These are phyloP conservation scores for Pichia sp. DNA, from an alignment of 1,139 yeast species.

Conservation along the genomic window DNA sequence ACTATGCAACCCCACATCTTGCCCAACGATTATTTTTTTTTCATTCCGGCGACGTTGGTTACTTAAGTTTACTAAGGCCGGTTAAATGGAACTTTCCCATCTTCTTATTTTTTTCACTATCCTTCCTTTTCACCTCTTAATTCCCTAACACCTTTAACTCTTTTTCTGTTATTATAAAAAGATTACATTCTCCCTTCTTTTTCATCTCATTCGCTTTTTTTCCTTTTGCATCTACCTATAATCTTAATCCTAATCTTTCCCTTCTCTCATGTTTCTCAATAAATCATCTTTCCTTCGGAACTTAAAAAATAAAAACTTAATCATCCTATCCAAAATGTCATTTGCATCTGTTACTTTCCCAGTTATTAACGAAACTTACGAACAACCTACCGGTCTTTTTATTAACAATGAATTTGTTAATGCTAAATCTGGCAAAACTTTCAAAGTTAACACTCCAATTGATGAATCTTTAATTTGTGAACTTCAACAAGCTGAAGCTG, in stretches of 20 bases:
- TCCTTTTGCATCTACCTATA: too few species aligned
- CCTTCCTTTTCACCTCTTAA: too few species aligned
- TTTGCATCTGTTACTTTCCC: slow-evolving; percentile 18
- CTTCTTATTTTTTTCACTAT: too few species aligned
- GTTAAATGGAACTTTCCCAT: too few species aligned
- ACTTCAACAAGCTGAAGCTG: slow-evolving; percentile 49
- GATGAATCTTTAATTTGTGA: slow-evolving; percentile 52
- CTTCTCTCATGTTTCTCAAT: not conserved
- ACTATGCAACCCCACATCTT: too few species aligned
- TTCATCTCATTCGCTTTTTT: too few species aligned
- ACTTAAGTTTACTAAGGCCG: too few species aligned
- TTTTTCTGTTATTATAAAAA: too few species aligned
- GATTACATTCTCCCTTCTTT: too few species aligned
- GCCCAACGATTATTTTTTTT: too few species aligned
- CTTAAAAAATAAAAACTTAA: not conserved
- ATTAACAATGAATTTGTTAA: slow-evolving; percentile 55
- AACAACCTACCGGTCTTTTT: slow-evolving; percentile 64
- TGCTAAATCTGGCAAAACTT: slow-evolving; percentile 44
- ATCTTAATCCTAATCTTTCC: not conserved
- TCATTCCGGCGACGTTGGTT: too few species aligned
- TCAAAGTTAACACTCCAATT: slow-evolving; percentile 49
- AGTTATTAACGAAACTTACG: slow-evolving; percentile 40
- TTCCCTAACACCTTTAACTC: too few species aligned
- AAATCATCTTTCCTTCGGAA: not conserved
- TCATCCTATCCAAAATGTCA: slow-evolving; percentile 11